Conservation (phyloP, 257 asterid species). For the Scutellaria minor region DNA sequence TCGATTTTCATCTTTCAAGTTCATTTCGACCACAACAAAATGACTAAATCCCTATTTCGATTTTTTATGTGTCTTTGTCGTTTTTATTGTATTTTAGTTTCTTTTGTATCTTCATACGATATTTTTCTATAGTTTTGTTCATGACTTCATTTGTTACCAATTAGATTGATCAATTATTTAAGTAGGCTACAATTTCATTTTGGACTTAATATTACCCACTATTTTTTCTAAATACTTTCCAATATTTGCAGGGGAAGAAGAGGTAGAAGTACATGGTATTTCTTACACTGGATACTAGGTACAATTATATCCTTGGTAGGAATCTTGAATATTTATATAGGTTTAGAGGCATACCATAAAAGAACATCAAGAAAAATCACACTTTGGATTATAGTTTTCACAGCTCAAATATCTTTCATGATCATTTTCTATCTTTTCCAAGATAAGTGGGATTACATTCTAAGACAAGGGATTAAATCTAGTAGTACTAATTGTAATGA, state of each 20-base stretch:
- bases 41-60: no score
- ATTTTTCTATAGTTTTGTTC: no score
- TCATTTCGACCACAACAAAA: no score
- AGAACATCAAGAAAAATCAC: conserved; percentile 59
- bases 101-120: no score
- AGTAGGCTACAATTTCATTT: not conserved
- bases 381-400: conserved; percentile 67
- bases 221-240: not conserved
- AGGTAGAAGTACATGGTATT: conserved; percentile 62
- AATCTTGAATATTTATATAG: conserved; percentile 64
- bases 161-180: no score
- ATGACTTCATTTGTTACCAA: no score
- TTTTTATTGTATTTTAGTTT: no score
- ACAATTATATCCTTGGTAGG: conserved; percentile 62
- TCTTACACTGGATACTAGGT: conserved; percentile 78
- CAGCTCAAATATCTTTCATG: conserved; percentile 79
- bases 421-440: conserved; percentile 69
- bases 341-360: conserved; percentile 63
- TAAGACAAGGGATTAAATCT: conserved; percentile 58
- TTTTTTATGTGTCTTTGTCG: no score
- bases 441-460: conserved; percentile 84
- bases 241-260: conserved; percentile 55
- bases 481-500: conserved; percentile 12
- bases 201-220: no score
- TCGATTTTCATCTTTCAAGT: no score